These are phyloP conservation scores for Exsudoporus frostii DNA, from an alignment of 768 basidiomycete genomes.

Conservation along the genomic window DNA sequence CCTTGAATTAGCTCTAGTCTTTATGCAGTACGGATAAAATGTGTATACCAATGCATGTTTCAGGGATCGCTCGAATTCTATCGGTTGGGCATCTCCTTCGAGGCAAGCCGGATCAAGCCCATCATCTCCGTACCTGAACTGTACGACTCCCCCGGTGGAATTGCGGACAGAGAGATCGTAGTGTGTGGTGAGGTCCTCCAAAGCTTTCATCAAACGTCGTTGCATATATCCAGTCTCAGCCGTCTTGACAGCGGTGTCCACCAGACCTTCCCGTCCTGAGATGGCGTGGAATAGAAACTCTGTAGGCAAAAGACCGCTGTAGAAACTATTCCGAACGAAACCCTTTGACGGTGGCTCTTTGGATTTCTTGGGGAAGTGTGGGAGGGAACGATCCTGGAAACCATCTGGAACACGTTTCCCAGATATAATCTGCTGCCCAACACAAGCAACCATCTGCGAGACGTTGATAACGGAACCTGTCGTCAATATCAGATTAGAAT, in stretches of 20 bases:
- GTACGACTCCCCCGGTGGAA: slow-evolving; percentile 91
- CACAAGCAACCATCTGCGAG: slow-evolving; percentile 99
- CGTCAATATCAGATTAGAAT: slow-evolving; percentile 1
- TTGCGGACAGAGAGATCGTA: slow-evolving; percentile 97
- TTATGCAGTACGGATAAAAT: not conserved
- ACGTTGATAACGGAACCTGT: slow-evolving; percentile 99
- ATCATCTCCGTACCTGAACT: slow-evolving; percentile 96
- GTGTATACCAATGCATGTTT: slow-evolving; percentile 69
- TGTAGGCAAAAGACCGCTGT: slow-evolving; percentile 83
- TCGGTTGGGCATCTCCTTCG: slow-evolving; percentile 92
- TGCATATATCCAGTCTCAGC: slow-evolving; percentile 99
- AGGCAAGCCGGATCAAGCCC: slow-evolving; percentile 95
- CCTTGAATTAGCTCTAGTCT: slow-evolving; percentile 4
- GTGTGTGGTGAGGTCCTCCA: slow-evolving; percentile 94
- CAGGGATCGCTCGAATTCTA: slow-evolving; percentile 88
- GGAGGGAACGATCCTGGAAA: slow-evolving; percentile 98
- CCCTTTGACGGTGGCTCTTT: slow-evolving; percentile 96
- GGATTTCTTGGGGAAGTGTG: slow-evolving; percentile 97
- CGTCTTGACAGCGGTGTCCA: slow-evolving; percentile 99
- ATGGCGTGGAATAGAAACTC: slow-evolving; percentile 99
- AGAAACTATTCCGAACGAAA: slow-evolving; percentile 98
- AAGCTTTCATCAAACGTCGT: slow-evolving; percentile 95
- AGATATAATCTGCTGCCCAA: slow-evolving; percentile 98
- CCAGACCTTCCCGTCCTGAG: slow-evolving; percentile 95
- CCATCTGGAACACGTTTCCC: slow-evolving; percentile 98